Conservation (phyloP, 2,329 filamentous ascomycete species). For the Rasamsonia emersonii region DNA sequence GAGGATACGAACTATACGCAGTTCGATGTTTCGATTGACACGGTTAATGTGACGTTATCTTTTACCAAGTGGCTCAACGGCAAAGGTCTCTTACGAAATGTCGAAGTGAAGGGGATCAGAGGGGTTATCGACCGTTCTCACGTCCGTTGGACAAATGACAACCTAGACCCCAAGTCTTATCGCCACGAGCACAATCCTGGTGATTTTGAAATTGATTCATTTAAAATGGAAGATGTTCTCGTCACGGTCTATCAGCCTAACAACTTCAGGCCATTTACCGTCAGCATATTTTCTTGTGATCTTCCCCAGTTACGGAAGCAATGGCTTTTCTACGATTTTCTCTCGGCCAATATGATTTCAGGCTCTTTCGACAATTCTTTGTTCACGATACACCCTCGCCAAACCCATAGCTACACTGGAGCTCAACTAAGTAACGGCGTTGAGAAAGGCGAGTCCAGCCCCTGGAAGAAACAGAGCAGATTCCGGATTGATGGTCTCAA, state of each 20-base stretch:
- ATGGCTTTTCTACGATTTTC: conserved; percentile 95
- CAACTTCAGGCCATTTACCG: conserved; percentile 85
- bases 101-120: conserved; percentile 87
- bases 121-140: conserved; percentile 86
- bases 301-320: conserved; percentile 87
- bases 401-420: conserved; percentile 71
- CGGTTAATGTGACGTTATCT: conserved; percentile 90
- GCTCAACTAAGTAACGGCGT: conserved; percentile 50
- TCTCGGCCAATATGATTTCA: conserved; percentile 92
- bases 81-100: conserved; percentile 80
- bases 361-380: conserved; percentile 91
- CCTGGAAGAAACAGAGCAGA: conserved; percentile 93
- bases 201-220: conserved; percentile 94
- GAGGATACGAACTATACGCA: conserved; percentile 98
- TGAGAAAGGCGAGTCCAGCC: conserved; percentile 55
- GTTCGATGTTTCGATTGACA: conserved; percentile 90
- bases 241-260: conserved; percentile 86
- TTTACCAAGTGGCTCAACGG: conserved; percentile 99
- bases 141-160: conserved; percentile 61
- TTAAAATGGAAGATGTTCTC: conserved; percentile 89
- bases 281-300: conserved; percentile 94
- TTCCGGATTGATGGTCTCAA: conserved; percentile 87
- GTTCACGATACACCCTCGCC: conserved; percentile 92
- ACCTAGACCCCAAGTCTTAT: conserved; percentile 75
- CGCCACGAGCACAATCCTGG: conserved; percentile 80